phyloP scores from a whole-genome alignment of 1,284 basidiomycete genomes.

The Earliella scabrosa region DNA sequence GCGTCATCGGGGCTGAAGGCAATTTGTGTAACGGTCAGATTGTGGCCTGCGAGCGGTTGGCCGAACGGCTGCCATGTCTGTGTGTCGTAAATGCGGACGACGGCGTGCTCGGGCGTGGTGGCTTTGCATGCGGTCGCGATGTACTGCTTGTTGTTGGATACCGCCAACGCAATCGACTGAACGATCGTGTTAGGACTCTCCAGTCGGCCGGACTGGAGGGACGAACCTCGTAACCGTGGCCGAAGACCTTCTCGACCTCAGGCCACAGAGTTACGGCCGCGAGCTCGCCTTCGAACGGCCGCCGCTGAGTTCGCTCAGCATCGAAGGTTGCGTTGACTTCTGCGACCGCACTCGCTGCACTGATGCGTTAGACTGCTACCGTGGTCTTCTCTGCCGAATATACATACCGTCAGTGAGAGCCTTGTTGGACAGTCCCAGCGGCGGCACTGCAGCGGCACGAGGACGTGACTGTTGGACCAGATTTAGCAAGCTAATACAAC shows the following conservation, averaged over 20 bases:
- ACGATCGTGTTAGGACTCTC: too few species aligned
- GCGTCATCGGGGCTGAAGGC: constrained; percentile 87
- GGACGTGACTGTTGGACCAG: constrained; percentile 44
- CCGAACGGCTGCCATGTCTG: constrained; percentile 73
- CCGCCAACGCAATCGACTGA: constrained; percentile 78
- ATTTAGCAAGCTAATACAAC: background rate
- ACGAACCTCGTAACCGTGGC: constrained; percentile 93
- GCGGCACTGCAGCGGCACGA: constrained; percentile 74
- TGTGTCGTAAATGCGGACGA: constrained; percentile 84
- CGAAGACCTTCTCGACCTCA: constrained; percentile 96
- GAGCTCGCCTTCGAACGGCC: constrained; percentile 84
- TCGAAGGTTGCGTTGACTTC: constrained; percentile 18
- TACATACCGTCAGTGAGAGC: constrained; percentile 59
- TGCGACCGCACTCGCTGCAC: constrained; percentile 15
- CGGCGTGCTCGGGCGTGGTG: constrained; percentile 86
- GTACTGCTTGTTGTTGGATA: constrained; percentile 69
- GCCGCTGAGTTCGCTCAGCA: constrained; percentile 40
- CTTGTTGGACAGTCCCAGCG: constrained; percentile 77
- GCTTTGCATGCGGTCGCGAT: constrained; percentile 95
- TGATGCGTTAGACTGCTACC: background rate
- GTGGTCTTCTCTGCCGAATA: background rate
- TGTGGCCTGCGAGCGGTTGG: constrained; percentile 80
- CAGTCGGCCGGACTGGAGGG: too few species aligned
- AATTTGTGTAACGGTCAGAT: constrained; percentile 89
- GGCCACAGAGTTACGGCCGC: constrained; percentile 93